Conservation (phyloP, 2,329 filamentous ascomycete species). For the Zymoseptoria ardabiliae region DNA sequence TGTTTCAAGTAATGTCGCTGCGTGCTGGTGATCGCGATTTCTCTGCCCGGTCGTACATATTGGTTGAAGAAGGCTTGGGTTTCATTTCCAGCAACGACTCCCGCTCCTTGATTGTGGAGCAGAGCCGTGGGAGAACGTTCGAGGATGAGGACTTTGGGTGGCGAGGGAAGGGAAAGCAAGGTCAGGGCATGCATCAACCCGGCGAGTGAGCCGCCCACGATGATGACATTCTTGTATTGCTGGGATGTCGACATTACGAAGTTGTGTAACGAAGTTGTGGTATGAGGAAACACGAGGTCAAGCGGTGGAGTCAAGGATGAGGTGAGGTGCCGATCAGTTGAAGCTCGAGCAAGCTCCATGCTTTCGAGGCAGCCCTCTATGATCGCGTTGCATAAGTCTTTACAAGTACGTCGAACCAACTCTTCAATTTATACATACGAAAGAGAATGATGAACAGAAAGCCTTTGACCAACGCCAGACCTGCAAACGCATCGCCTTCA, state of each 20-base stretch:
- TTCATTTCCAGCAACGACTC: conserved; percentile 42
- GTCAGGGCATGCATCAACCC: conserved; percentile 24
- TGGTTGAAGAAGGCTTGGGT: conserved; percentile 36
- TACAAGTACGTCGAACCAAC: background rate
- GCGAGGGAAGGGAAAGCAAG: conserved; percentile 18
- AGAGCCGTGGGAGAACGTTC: conserved; percentile 37
- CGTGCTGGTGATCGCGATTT: conserved; percentile 24
- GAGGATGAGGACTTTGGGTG: conserved; percentile 27
- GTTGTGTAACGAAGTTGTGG: background rate
- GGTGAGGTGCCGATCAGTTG: background rate
- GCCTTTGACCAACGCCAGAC: background rate
- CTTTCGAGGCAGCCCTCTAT: background rate
- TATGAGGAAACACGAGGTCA: background rate
- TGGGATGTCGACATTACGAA: background rate
- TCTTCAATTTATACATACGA: background rate
- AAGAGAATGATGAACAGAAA: background rate
- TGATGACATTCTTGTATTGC: conserved; percentile 19
- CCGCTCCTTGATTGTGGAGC: conserved; percentile 44
- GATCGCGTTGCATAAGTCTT: background rate
- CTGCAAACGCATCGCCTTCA: background rate
- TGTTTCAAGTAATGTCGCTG: conserved; percentile 24
- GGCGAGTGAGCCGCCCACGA: conserved; percentile 27
- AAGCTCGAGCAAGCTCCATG: background rate
- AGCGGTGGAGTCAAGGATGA: background rate
- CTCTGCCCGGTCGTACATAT: conserved; percentile 35